Conservation (phyloP, 2,329 filamentous ascomycete species). For the Monosporascus ibericus region DNA sequence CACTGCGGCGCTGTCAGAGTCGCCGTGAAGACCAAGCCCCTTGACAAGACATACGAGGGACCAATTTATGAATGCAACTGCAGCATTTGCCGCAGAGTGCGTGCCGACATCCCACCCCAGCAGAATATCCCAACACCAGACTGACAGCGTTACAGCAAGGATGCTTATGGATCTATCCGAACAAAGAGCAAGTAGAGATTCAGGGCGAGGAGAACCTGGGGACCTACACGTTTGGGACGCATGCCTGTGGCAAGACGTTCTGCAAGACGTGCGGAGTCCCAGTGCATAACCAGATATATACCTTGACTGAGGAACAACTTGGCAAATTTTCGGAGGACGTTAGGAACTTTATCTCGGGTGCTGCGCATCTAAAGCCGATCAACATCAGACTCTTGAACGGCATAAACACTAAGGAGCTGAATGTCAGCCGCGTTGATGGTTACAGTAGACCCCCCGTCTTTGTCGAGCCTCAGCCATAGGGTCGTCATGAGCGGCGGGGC, state of each 20-base stretch:
- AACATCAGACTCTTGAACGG: slow-evolving; percentile 33
- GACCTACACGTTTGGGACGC: slow-evolving; percentile 30
- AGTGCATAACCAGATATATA: slow-evolving; percentile 27
- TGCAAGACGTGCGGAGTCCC: slow-evolving; percentile 42
- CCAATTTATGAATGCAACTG: slow-evolving; percentile 41
- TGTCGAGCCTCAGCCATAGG: slow-evolving; percentile 18
- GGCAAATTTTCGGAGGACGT: slow-evolving; percentile 24
- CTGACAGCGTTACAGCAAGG: slow-evolving; percentile 28
- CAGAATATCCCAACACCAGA: neutral
- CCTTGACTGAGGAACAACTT: slow-evolving; percentile 29
- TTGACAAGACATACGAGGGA: slow-evolving; percentile 31
- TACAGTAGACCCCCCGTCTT: slow-evolving; percentile 27
- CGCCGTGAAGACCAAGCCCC: slow-evolving; percentile 34
- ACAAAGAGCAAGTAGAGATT: slow-evolving; percentile 32
- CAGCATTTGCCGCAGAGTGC: slow-evolving; percentile 40
- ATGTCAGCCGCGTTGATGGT: slow-evolving; percentile 14
- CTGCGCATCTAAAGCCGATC: slow-evolving; percentile 20
- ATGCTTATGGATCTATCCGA: slow-evolving; percentile 39
- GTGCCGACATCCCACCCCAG: neutral
- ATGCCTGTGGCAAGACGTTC: slow-evolving; percentile 35
- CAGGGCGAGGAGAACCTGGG: slow-evolving; percentile 33
- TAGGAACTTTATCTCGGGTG: slow-evolving; percentile 9
- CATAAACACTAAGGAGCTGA: slow-evolving; percentile 28
- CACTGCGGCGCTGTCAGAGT: slow-evolving; percentile 45
- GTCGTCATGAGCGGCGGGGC: slow-evolving; percentile 2